Evolutionary conservation across 2,329 filamentous ascomycete species (phyloP).

Genomic region (Monosporascus ibericus): DNA sequence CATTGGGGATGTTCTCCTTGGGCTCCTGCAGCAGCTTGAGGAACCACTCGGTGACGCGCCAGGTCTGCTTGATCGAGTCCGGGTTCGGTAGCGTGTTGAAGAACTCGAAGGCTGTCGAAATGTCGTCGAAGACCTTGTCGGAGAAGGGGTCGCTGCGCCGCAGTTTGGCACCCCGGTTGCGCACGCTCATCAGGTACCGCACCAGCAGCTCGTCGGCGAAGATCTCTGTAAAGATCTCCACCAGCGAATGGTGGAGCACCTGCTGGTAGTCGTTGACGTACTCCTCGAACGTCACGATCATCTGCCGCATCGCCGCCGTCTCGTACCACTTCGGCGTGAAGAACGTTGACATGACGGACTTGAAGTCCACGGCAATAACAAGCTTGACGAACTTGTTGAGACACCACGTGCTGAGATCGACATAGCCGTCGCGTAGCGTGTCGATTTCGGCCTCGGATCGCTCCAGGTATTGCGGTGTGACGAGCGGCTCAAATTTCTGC

Average conservation of each 20-base stretch:
- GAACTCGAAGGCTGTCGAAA: slow-evolving; percentile 84
- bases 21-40: slow-evolving; percentile 73
- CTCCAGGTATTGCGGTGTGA: slow-evolving; percentile 74
- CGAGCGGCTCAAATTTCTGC: slow-evolving; percentile 72
- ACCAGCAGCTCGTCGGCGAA: slow-evolving; percentile 86
- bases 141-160: slow-evolving; percentile 79
- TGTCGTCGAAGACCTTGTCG: slow-evolving; percentile 90
- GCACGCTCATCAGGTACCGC: slow-evolving; percentile 75
- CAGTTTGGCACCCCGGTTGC: slow-evolving; percentile 88
- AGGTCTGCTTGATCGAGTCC: slow-evolving; percentile 80
- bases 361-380: slow-evolving; percentile 88
- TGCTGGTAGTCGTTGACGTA: slow-evolving; percentile 83
- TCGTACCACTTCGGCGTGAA: slow-evolving; percentile 90
- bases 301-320: slow-evolving; percentile 81
- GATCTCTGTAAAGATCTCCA: slow-evolving; percentile 90
- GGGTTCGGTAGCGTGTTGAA: slow-evolving; percentile 67
- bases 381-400: slow-evolving; percentile 80
- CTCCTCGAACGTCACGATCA: slow-evolving; percentile 91
- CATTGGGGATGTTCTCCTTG: slow-evolving; percentile 63
- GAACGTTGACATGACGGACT: slow-evolving; percentile 74
- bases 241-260: slow-evolving; percentile 78
- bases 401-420: slow-evolving; percentile 91
- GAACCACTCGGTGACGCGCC: slow-evolving; percentile 85
- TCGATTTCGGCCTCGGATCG: slow-evolving; percentile 68
- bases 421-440: slow-evolving; percentile 79